Evolutionary conservation across 31 red algal species (phyloP).

Genomic region (Odonthalia washingtoniensis): DNA sequence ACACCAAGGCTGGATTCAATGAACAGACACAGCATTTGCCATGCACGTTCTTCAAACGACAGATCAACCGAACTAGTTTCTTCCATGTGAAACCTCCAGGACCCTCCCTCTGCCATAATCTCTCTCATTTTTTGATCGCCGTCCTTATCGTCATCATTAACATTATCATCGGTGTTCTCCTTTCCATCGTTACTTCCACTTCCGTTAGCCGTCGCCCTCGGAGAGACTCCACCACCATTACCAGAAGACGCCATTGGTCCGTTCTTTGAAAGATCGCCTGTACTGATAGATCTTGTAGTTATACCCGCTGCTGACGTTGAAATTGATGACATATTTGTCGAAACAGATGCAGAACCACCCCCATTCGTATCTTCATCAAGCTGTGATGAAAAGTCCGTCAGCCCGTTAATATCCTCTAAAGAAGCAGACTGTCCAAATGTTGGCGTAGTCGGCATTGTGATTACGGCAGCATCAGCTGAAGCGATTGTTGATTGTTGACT

Average conservation of each 20-base stretch:
- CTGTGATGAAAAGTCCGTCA: conserved; percentile 12
- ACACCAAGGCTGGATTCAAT: conserved; percentile 61
- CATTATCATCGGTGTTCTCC: too few relatives aligned
- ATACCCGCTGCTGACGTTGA: too few relatives aligned
- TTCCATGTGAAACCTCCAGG: conserved; percentile 56
- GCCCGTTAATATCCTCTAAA: conserved; percentile 23
- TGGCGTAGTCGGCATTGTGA: conserved; percentile 13
- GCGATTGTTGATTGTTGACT: conserved; percentile 35
- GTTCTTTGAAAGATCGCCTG: too few relatives aligned
- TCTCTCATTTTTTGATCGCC: conserved; percentile 43
- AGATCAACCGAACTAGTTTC: conserved; percentile 39
- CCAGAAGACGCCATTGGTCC: too few relatives aligned
- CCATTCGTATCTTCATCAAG: background rate
- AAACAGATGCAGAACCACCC: background rate
- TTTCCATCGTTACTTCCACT: too few relatives aligned
- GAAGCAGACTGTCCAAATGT: background rate
- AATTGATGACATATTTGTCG: too few relatives aligned
- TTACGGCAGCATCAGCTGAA: conserved; percentile 24
- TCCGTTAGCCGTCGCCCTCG: too few relatives aligned
- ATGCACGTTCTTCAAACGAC: conserved; percentile 70
- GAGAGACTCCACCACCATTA: too few relatives aligned
- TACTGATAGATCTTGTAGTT: too few relatives aligned
- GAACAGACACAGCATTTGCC: conserved; percentile 79
- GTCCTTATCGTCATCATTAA: too few relatives aligned
- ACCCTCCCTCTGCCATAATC: conserved; percentile 61